Evolutionary conservation across 164 flowering plant species (phyloP).

Genomic region (Macadamia integrifolia): DNA sequence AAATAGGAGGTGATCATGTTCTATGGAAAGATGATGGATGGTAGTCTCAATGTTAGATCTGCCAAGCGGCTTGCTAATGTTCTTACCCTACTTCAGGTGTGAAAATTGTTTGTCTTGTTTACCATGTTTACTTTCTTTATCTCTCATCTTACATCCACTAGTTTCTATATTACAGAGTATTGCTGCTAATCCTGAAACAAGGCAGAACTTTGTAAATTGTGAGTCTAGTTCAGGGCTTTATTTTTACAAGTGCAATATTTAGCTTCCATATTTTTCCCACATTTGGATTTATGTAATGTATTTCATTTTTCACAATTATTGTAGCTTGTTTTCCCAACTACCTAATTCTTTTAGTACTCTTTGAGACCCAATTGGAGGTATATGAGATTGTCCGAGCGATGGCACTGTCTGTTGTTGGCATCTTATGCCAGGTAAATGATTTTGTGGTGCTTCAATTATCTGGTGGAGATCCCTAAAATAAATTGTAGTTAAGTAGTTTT

Average conservation of each 20-base stretch:
- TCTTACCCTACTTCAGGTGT: conserved; percentile 45
- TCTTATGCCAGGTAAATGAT: conserved; percentile 39
- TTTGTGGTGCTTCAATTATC: neutral
- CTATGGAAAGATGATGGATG: conserved; percentile 20
- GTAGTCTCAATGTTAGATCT: conserved; percentile 21
- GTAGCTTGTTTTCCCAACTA: conserved; percentile 35
- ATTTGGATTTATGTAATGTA: neutral
- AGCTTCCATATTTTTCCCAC: conserved; percentile 1
- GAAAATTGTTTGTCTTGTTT: neutral
- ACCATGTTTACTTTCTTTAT: neutral
- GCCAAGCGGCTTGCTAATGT: conserved; percentile 38
- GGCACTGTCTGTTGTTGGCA: conserved; percentile 41
- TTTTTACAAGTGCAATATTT: conserved; percentile 9
- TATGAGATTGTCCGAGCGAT: conserved; percentile 34
- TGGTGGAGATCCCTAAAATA: neutral
- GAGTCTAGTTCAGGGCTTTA: conserved; percentile 5
- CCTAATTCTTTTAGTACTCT: conserved; percentile 30
- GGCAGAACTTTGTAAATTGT: conserved; percentile 29
- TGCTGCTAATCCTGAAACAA: conserved; percentile 41
- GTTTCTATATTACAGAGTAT: conserved; percentile 27
- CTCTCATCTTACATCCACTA: conserved; percentile 2
- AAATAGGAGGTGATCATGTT: conserved; percentile 35
- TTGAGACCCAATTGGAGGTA: conserved; percentile 22
- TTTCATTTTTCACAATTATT: neutral
- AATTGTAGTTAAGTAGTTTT: neutral